Percentiles rank a stretch among this genome's conserved stretches.
These are phyloP conservation scores for Aureobasidium sp. DNA, from an alignment of 2,329 filamentous ascomycete species.

Conservation along the genomic window DNA sequence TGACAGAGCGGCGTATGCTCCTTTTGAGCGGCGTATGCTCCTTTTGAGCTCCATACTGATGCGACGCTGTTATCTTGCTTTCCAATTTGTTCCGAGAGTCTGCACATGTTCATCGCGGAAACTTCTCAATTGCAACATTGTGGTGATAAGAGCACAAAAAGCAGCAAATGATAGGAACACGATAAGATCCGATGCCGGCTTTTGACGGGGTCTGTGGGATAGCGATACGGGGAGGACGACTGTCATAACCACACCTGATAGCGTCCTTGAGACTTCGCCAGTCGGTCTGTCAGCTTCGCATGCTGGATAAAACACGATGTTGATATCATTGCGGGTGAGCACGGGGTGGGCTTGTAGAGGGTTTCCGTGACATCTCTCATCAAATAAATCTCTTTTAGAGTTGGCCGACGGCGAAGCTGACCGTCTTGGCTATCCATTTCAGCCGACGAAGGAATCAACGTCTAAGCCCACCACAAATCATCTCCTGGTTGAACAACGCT, in stretches of 20 bases:
- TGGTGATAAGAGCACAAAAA: background rate
- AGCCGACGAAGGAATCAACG: background rate
- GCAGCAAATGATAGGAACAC: slow-evolving; percentile 1
- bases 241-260: slow-evolving; percentile 14
- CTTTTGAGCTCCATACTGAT: background rate
- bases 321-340: background rate
- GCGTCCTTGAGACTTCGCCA: background rate
- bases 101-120: background rate
- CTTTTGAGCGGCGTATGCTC: background rate
- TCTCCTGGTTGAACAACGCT: background rate
- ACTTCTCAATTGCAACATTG: background rate
- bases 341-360: too few relatives aligned
- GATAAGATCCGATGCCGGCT: slow-evolving; percentile 5
- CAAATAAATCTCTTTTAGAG: background rate
- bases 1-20: background rate
- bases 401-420: background rate
- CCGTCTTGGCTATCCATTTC: background rate
- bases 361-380: background rate
- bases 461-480: background rate
- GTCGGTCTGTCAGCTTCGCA: background rate
- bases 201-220: background rate
- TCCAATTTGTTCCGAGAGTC: background rate
- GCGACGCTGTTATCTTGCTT: slow-evolving; percentile 1
- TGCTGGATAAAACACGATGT: background rate
- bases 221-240: background rate